Conservation (phyloP, 495 filamentous ascomycete genomes). For the Podospora pseudoanserina region DNA sequence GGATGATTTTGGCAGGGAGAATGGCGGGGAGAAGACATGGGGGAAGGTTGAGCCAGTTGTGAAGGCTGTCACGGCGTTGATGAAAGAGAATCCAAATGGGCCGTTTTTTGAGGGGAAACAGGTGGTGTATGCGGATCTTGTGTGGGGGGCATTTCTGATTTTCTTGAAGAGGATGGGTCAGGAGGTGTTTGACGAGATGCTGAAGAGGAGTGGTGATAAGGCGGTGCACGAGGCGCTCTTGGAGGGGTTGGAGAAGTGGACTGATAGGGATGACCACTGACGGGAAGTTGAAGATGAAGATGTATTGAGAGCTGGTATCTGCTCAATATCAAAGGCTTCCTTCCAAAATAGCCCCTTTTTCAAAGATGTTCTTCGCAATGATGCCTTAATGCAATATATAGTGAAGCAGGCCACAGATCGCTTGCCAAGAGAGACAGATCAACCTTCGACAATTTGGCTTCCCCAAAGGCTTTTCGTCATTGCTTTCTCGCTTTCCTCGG, state of each 20-base stretch:
- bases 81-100: conserved; percentile 48
- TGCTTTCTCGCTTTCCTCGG: too few species aligned
- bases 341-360: too few species aligned
- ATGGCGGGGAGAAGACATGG: conserved; percentile 40
- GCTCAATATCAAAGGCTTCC: too few species aligned
- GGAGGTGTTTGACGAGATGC: conserved; percentile 30
- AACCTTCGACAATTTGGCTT: too few species aligned
- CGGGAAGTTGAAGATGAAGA: background rate
- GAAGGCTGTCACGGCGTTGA: conserved; percentile 40
- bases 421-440: too few species aligned
- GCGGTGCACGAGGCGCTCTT: conserved; percentile 18
- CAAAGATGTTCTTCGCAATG: too few species aligned
- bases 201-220: conserved; percentile 35
- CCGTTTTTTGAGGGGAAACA: conserved; percentile 45
- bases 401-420: too few species aligned
- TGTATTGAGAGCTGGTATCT: too few species aligned
- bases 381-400: too few species aligned
- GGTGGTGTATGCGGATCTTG: conserved; percentile 42
- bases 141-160: conserved; percentile 38
- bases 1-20: conserved; percentile 34
- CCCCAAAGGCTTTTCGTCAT: too few species aligned
- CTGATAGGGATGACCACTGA: background rate
- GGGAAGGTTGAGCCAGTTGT: conserved; percentile 33
- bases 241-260: conserved; percentile 4
- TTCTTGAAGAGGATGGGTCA: conserved; percentile 34